Base-by-base conservation (phyloP, 495 filamentous ascomycete genomes). In the Hypomontagnella submonticulosa region DNA sequence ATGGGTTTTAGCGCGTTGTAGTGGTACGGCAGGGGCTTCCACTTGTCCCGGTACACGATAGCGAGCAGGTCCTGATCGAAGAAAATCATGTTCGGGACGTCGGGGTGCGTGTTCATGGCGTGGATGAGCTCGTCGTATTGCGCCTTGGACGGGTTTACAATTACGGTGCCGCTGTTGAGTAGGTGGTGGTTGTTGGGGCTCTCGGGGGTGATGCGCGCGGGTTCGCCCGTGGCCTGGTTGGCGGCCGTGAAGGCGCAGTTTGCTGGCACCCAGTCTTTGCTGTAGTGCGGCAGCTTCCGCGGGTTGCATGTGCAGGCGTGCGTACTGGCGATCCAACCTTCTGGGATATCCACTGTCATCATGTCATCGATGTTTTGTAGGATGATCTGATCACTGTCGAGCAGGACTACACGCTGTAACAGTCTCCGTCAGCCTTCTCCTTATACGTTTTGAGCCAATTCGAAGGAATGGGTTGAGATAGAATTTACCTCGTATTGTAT, bases 1-100 rank as follows among this genome's bases (percentile, higher is more conserved):
- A 78, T 78, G 0, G 76, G 73, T 53, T 78, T 78, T 16, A 78
- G 65, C 18, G 76, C 76, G 53, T 78, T 78, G 58, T 77, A 78
- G 15, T 55, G 15, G 56, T 78, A 78, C 8, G 76, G 67, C 53
- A 78, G 57, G 20, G 76, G 73, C 69, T 73, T 78, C 76, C 76
- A 78, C 43, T 63, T 70, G 57, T 55, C 58, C 36, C 73, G 68
- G 61, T 78, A 78, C 13, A 77, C 67, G 59, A 78, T 76, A 15
- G 71, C 74, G 7, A 78, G 69, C 10, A 78, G 59, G 57, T 78
- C 76, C 67, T 78, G 76, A 61, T 78, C 76, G 55, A 73, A 77
- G 72, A 78, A 78, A 57, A 77, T 38, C 76, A 78, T 78, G 27
- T 65, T 70, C 33, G 76, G 75, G 15, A 78, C 76, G 51, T 75